Conservation (phyloP, 176 grass and related monocot species). For the Aegilops tauschii region DNA sequence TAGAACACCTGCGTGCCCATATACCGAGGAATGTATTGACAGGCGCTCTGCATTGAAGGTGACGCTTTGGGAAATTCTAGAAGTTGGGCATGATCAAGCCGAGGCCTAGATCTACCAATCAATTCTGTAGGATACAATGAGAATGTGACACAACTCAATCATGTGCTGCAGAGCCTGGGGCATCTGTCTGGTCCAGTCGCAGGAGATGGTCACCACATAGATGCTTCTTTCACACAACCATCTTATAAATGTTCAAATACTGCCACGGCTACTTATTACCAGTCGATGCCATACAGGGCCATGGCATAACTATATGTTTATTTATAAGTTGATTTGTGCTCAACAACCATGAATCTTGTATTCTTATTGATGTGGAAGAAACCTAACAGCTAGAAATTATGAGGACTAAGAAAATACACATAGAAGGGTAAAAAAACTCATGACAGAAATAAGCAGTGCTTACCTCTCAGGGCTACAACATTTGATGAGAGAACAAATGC, state of each 20-base stretch:
- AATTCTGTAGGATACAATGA: slow-evolving; percentile 16
- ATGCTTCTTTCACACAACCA: not conserved
- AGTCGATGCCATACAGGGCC: not conserved
- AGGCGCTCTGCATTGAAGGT: not conserved
- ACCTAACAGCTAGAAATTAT: slow-evolving; percentile 16
- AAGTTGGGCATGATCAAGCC: not conserved
- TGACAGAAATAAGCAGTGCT: not conserved
- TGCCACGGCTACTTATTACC: not conserved
- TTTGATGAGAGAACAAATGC: slow-evolving; percentile 92
- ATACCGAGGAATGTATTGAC: not conserved
- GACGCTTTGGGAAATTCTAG: not conserved
- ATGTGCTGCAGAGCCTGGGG: slow-evolving; percentile 7
- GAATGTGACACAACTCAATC: slow-evolving; percentile 20
- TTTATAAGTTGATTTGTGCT: not conserved
- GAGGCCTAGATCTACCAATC: slow-evolving; percentile 6
- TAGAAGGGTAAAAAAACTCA: slow-evolving; percentile 7
- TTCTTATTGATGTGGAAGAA: not conserved
- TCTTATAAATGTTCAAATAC: not conserved
- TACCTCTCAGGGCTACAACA: slow-evolving; percentile 80
- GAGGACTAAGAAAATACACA: not conserved
- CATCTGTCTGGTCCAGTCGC: not conserved
- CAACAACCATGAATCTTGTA: not conserved
- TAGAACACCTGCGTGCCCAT: not conserved
- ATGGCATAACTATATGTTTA: not conserved
- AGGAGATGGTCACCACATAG: slow-evolving; percentile 5